phyloP scores from a whole-genome alignment of 2,329 filamentous ascomycete genomes.

The Colletotrichum sp. region DNA sequence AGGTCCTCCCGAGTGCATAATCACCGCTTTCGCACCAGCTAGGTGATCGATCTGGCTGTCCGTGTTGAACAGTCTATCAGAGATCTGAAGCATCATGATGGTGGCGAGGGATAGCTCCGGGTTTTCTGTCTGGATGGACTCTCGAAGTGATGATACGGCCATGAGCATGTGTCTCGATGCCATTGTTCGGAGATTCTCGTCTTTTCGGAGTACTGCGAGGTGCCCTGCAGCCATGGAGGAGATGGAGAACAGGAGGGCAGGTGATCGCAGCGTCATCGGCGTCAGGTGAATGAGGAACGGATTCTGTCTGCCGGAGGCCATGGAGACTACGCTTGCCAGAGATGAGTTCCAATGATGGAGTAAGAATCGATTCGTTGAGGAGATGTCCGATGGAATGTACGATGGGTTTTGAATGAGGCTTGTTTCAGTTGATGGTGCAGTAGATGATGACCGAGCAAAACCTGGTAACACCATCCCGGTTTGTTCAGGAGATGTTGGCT shows the following conservation, averaged over 20 bases:
- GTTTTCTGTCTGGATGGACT: background rate
- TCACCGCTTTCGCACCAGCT: conserved; percentile 32
- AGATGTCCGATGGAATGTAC: background rate
- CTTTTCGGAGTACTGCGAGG: conserved; percentile 28
- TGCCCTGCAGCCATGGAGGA: conserved; percentile 35
- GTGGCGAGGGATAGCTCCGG: conserved; percentile 32
- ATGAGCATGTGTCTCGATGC: conserved; percentile 27
- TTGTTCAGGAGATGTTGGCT: background rate
- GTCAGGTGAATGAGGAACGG: conserved; percentile 34
- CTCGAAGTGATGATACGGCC: conserved; percentile 20
- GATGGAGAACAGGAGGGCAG: conserved; percentile 29
- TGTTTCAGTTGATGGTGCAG: background rate
- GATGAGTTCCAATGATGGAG: conserved; percentile 33
- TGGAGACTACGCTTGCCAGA: conserved; percentile 30
- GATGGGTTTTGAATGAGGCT: conserved; percentile 5
- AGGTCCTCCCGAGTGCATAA: conserved; percentile 21
- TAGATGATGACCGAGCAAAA: background rate
- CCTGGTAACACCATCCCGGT: fast-evolving
- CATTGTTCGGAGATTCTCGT: conserved; percentile 24
- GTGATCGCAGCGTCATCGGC: conserved; percentile 31
- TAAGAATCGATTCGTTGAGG: conserved; percentile 19
- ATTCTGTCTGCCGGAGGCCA: conserved; percentile 28
- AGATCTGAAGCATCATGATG: conserved; percentile 34
- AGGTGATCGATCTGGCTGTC: conserved; percentile 33
- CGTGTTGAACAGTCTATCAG: conserved; percentile 32